Evolutionary conservation across 495 filamentous ascomycete genomes (phyloP), one percentile per base, ranked within the genome.

Genomic region (Darksidea phi): DNA sequence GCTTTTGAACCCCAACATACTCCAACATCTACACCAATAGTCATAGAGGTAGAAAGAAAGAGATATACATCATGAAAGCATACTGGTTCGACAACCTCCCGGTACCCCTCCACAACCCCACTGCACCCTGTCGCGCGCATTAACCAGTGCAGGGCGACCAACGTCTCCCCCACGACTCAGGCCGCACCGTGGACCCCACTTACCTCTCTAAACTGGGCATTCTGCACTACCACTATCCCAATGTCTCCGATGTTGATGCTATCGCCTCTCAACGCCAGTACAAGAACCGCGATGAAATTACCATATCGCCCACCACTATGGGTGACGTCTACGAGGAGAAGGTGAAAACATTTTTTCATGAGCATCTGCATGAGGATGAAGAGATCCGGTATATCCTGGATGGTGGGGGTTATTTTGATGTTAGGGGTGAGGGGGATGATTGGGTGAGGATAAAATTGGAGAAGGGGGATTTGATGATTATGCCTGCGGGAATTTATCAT

Each of bases 361-460:
- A 98, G 80, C 94, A 98, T 74, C 75, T 97, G 67, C 94, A 98
- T 67, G 94, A 98, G 77, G 95, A 97, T 70, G 94, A 98, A 79
- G 94, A 98, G 83, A 98, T 98, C 59, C 82, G 94, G n/a, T 98
- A 97, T 70, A 89, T 98, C 67, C 78, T 91, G 26, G 94, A 90
- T 61, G 94, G 94, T 1, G 77, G 82, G 51, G 94, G 94, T 1
- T 98, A 88, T 76, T 98, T 98, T 72, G 94, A 98, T 74, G 91
- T 97, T 8, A 79, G 95, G 21, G 86, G 82, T 64, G 84, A 92
- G 69, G 80, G 83, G 48, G 84, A 88, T 68, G 70, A 74, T 18
- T 98, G 94, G 94, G 84, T 98, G 37, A 80, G 94, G 49, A 92
- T 97, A 54, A 74, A 75, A 64, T 71, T 97, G 61, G 85, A 83